A percentile compares a stretch with the other conserved stretches of the same genome.
Conservation (phyloP, 2,329 filamentous ascomycete species). For the Tolypocladium paradoxum region DNA sequence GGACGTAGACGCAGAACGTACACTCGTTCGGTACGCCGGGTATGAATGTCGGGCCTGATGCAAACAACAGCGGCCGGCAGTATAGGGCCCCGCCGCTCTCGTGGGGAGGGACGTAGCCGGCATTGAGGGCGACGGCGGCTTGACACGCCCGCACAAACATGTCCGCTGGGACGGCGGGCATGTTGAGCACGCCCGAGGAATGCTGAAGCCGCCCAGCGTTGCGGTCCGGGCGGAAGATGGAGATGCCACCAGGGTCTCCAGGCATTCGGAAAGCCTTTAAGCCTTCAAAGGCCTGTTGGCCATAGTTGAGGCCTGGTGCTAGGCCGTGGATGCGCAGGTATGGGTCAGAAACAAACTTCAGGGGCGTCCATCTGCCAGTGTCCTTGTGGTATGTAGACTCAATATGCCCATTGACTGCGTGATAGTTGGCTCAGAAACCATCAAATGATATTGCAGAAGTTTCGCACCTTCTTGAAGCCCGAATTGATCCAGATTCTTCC, state of each 20-base stretch:
- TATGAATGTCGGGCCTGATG: slow-evolving; percentile 75
- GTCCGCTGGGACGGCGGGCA: slow-evolving; percentile 67
- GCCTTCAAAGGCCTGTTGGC: slow-evolving; percentile 96
- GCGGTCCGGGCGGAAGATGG: slow-evolving; percentile 76
- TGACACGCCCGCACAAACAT: slow-evolving; percentile 68
- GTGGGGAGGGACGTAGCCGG: slow-evolving; percentile 82
- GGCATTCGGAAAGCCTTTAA: slow-evolving; percentile 88
- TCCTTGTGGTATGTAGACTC: slow-evolving; percentile 72
- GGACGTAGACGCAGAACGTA: slow-evolving; percentile 78
- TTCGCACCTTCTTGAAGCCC: too few species aligned
- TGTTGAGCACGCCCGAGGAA: slow-evolving; percentile 72
- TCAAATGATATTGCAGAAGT: too few species aligned
- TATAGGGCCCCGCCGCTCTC: slow-evolving; percentile 87
- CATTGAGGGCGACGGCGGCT: slow-evolving; percentile 78
- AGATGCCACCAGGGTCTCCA: slow-evolving; percentile 55
- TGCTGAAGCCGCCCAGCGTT: slow-evolving; percentile 80
- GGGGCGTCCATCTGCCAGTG: slow-evolving; percentile 66
- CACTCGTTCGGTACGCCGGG: slow-evolving; percentile 84
- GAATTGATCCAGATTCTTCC: too few species aligned
- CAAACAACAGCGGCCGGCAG: slow-evolving; percentile 79
- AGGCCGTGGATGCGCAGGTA: slow-evolving; percentile 87
- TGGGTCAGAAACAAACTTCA: slow-evolving; percentile 71
- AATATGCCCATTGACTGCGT: slow-evolving; percentile 90
- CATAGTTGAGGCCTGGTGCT: slow-evolving; percentile 92
- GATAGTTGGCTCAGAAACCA: too few species aligned